phyloP scores from a whole-genome alignment of 352 stramenopile species.

The Globisporangium apiculatum region DNA sequence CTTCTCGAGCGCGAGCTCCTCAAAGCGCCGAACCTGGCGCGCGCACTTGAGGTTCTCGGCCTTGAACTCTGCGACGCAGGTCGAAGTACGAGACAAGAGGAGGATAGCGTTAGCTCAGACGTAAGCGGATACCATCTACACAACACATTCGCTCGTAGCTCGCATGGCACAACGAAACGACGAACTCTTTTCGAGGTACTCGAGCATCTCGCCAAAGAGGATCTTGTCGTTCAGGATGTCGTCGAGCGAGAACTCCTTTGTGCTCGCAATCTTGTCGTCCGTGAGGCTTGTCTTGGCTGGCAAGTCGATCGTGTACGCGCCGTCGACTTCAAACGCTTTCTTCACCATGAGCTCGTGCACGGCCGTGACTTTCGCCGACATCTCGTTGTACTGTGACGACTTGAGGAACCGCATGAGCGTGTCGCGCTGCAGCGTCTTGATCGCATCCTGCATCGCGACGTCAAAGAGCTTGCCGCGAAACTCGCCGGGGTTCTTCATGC shows the following conservation, averaged over 20 bases:
- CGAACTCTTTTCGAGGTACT: constrained; percentile 82
- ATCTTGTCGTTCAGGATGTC: constrained; percentile 79
- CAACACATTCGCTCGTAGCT: background rate
- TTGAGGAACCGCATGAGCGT: constrained; percentile 77
- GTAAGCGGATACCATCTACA: background rate
- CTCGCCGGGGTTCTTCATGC: constrained; percentile 76
- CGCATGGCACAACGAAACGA: constrained; percentile 12
- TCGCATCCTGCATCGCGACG: constrained; percentile 72
- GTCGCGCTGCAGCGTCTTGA: constrained; percentile 82
- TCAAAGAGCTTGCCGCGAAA: constrained; percentile 78
- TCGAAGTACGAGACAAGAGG: background rate
- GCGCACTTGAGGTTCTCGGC: constrained; percentile 81
- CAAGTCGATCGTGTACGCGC: constrained; percentile 61
- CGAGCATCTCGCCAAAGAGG: constrained; percentile 77
- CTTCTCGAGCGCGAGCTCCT: constrained; percentile 64
- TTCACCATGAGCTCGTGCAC: constrained; percentile 59
- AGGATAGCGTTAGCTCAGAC: too few species aligned
- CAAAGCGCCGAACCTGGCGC: constrained; percentile 70
- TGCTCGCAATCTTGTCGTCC: constrained; percentile 43
- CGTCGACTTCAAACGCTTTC: constrained; percentile 58
- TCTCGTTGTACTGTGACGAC: constrained; percentile 70
- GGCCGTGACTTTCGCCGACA: constrained; percentile 44
- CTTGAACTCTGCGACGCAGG: constrained; percentile 55
- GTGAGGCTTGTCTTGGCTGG: constrained; percentile 43
- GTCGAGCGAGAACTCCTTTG: constrained; percentile 66